These are phyloP conservation scores for Pugionium cornutum DNA, from an alignment of 345 rosid species.

Conservation along the genomic window DNA sequence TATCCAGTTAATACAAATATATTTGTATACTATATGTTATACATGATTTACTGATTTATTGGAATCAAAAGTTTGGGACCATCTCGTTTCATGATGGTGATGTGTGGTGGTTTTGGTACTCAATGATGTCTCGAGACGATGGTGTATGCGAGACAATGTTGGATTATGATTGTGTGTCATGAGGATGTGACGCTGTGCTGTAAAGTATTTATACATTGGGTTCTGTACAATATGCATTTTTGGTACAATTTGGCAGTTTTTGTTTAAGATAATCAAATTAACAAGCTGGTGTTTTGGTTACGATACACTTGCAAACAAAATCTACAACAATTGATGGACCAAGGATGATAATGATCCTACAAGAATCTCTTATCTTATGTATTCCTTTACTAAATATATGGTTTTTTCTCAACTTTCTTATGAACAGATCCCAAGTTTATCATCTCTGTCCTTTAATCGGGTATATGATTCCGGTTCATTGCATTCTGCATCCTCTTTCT, in stretches of 20 bases:
- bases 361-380: conserved; percentile 28
- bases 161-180: conserved; percentile 22
- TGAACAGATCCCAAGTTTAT: conserved; percentile 21
- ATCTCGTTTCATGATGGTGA: conserved; percentile 21
- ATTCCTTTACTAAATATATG: conserved; percentile 29
- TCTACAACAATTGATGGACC: conserved; percentile 19
- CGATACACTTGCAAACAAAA: conserved; percentile 17
- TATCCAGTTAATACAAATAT: neutral
- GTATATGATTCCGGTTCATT: conserved; percentile 31
- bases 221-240: neutral
- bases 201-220: neutral
- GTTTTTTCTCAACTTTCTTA: conserved; percentile 30
- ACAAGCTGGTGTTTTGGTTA: conserved; percentile 19
- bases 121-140: conserved; percentile 21
- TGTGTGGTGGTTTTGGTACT: conserved; percentile 17
- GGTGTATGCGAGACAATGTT: conserved; percentile 10
- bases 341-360: conserved; percentile 28
- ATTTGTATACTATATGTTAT: neutral
- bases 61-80: conserved; percentile 13
- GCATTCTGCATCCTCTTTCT: conserved; percentile 71
- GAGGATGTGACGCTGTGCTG: conserved; percentile 13
- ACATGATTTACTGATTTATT: conserved; percentile 3
- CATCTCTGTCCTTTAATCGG: conserved; percentile 8
- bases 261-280: neutral
- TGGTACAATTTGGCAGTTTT: neutral